phyloP scores from a whole-genome alignment of 176 grass and related monocot genomes.

The Oryza nivara region DNA sequence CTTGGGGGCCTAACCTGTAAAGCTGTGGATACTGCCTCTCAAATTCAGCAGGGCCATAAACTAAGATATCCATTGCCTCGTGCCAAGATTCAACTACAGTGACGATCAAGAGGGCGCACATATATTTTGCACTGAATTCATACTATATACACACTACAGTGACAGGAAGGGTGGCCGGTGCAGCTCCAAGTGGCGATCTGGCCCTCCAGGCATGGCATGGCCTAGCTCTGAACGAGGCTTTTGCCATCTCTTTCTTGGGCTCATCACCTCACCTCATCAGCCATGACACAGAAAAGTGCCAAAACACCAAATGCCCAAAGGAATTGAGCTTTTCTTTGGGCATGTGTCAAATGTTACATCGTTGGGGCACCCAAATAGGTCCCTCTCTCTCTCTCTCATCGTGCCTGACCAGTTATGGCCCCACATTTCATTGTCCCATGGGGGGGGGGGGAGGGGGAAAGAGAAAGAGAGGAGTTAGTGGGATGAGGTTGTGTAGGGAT shows the following conservation, averaged over 20 bases:
- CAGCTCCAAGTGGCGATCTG: conserved; percentile 19
- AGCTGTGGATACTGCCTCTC: conserved; percentile 3
- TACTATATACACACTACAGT: neutral
- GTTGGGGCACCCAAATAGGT: conserved; percentile 11
- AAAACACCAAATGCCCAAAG: conserved; percentile 7
- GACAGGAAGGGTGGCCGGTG: neutral
- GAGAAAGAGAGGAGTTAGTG: neutral
- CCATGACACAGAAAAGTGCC: neutral
- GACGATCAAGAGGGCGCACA: neutral
- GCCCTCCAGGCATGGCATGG: neutral
- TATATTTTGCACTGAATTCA: neutral
- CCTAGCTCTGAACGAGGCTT: too few species aligned
- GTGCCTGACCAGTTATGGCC: neutral
- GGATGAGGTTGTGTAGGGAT: neutral
- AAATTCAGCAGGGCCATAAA: neutral
- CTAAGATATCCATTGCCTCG: neutral
- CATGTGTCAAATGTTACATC: conserved; percentile 18
- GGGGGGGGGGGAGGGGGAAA: too few species aligned
- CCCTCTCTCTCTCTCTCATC: neutral
- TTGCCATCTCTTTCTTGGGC: neutral
- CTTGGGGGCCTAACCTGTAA: neutral
- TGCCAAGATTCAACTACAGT: neutral
- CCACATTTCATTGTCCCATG: neutral
- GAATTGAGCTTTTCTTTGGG: neutral
- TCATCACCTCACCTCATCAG: neutral